These are phyloP conservation scores for Neofusicoccum laricinum DNA, from an alignment of 2,329 filamentous ascomycete species.

Conservation along the genomic window DNA sequence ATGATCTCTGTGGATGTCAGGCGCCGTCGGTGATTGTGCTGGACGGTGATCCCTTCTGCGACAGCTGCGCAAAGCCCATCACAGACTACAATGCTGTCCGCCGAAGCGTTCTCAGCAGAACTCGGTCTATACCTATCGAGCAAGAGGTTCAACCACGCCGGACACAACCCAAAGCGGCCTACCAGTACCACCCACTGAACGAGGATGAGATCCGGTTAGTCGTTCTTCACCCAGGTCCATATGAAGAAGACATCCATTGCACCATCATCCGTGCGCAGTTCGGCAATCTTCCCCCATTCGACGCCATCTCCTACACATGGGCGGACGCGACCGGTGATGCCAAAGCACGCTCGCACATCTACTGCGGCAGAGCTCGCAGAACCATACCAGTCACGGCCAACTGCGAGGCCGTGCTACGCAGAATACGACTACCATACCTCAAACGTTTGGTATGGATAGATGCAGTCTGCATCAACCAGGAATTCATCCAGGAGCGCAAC, in stretches of 20 bases:
- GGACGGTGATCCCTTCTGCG: no score
- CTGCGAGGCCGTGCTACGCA: neutral
- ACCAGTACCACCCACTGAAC: neutral
- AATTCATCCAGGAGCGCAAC: neutral
- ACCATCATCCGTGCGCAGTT: neutral
- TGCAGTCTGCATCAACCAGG: conserved; percentile 2
- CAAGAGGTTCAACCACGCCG: no score
- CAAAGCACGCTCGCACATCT: neutral
- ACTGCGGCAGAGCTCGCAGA: neutral
- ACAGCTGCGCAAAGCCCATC: no score
- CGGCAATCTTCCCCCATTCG: neutral
- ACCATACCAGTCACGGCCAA: neutral
- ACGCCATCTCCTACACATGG: conserved; percentile 3
- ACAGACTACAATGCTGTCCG: no score
- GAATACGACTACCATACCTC: neutral
- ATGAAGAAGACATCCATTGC: neutral
- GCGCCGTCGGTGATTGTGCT: no score
- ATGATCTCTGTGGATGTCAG: no score
- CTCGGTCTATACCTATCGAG: no score
- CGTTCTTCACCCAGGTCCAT: neutral
- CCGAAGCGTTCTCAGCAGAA: no score
- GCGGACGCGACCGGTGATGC: neutral
- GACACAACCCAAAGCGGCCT: neutral
- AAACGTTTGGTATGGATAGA: neutral
- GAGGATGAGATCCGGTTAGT: neutral